A percentile compares a stretch with the other conserved stretches of the same genome.
Evolutionary conservation across 1,284 basidiomycete genomes (phyloP).

Genomic region (Sporisorium scitamineum): DNA sequence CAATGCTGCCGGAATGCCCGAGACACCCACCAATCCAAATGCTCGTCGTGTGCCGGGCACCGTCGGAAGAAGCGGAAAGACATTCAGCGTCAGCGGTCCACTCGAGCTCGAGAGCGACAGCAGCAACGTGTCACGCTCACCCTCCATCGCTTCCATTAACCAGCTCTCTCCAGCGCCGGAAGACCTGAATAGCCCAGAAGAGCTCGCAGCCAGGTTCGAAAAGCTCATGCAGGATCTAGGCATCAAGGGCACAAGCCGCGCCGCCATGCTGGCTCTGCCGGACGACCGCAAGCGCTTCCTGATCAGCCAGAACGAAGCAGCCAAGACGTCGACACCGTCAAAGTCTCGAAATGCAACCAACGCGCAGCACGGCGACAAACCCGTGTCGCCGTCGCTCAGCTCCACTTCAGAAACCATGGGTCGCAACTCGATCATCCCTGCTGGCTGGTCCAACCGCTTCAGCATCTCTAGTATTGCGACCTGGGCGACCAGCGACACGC

Average conservation of each 20-base stretch:
- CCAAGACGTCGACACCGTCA: slow-evolving; percentile 39
- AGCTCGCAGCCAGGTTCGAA: slow-evolving; percentile 46
- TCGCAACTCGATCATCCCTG: slow-evolving; percentile 40
- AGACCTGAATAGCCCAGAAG: slow-evolving; percentile 32
- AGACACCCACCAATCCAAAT: slow-evolving; percentile 32
- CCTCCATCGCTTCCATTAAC: slow-evolving; percentile 30
- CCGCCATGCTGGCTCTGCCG: slow-evolving; percentile 77
- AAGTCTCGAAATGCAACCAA: slow-evolving; percentile 12
- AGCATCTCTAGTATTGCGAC: slow-evolving; percentile 79
- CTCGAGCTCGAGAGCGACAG: slow-evolving; percentile 52
- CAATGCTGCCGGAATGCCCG: slow-evolving; percentile 14
- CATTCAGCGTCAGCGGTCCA: slow-evolving; percentile 57
- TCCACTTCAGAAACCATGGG: slow-evolving; percentile 64
- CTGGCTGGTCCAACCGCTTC: slow-evolving; percentile 78
- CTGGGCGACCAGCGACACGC: slow-evolving; percentile 56
- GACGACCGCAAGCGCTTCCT: slow-evolving; percentile 79
- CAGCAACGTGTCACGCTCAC: slow-evolving; percentile 32
- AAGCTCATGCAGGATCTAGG: slow-evolving; percentile 70
- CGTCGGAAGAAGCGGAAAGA: slow-evolving; percentile 42
- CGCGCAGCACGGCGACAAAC: slow-evolving; percentile 58
- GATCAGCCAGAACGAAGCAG: slow-evolving; percentile 69
- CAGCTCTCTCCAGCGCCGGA: slow-evolving; percentile 27
- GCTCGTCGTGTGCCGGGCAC: slow-evolving; percentile 26
- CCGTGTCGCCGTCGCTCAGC: slow-evolving; percentile 78
- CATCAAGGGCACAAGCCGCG: slow-evolving; percentile 78